A percentile compares a stretch with the other conserved stretches of the same genome.
Conservation (phyloP, 1,284 basidiomycete species). For the Cutaneotrichosporon sp. region DNA sequence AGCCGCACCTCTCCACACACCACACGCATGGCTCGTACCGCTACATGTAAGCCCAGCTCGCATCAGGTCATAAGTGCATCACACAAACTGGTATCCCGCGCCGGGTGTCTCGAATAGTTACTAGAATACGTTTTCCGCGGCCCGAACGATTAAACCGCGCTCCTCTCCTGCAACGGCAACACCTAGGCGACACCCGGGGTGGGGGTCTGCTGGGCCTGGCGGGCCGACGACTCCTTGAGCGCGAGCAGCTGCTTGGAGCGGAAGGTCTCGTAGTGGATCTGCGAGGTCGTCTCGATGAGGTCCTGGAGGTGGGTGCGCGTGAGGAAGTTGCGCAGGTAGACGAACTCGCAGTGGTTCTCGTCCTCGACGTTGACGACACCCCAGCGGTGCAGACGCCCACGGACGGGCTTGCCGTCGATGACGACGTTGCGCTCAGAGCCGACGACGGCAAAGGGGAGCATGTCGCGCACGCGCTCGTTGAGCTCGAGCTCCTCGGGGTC, state of each 20-base stretch:
- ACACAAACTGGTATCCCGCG: constrained; percentile 17
- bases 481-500: constrained; percentile 83
- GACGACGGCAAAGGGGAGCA: constrained; percentile 96
- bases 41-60: too few relatives aligned
- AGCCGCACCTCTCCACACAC: background rate
- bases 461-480: constrained; percentile 87
- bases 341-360: constrained; percentile 96
- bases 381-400: constrained; percentile 96
- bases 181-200: constrained; percentile 12
- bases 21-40: too few relatives aligned
- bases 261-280: constrained; percentile 99
- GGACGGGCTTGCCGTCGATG: constrained; percentile 91
- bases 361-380: constrained; percentile 98
- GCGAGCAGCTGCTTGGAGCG: constrained; percentile 79
- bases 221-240: constrained; percentile 54
- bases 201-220: constrained; percentile 34
- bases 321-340: constrained; percentile 95
- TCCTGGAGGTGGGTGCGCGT: constrained; percentile 91
- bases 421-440: constrained; percentile 93
- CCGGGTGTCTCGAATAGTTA: constrained; percentile 13
- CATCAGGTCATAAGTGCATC: constrained; percentile 23
- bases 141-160: constrained; percentile 3
- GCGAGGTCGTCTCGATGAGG: constrained; percentile 96
- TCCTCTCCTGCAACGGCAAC: background rate
- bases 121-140: constrained; percentile 7